Base-by-base conservation (phyloP, 2,329 filamentous ascomycete genomes). In the Aspergillus tubingensis region DNA sequence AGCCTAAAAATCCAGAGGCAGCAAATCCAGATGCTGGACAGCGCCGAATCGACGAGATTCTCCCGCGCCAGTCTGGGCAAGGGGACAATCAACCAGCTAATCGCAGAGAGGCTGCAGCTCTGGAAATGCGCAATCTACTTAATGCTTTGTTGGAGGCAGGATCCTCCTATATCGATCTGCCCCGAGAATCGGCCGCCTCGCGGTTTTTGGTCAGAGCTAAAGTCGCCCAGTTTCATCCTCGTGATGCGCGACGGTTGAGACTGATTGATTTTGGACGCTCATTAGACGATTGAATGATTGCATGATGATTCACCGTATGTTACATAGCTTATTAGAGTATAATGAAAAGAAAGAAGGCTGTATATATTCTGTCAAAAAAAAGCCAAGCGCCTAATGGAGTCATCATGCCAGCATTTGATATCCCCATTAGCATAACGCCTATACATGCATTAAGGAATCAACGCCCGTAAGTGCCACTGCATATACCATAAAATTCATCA, bases 211-310 rank as follows among this genome's bases (percentile, higher is more conserved):
- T 85, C 15, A 76, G 81, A 65, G 81, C 82, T 10, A 85, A 83
- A 68, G 79, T 85, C 58, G 83, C 83, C 13, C 82, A 85, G 61
- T 84, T 83, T 53, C 81, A 85, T 68, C 82, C 82, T 1, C 81
- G 79, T 60, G 82, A 85, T 72, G 83, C 83, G 15, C 74, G 75
- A 60, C 79, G 79, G 62, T 65, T 85, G 61, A 77, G 82, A 32
- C 68, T 85, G 64, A 80, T 85, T 62, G 82, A 85, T 68, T 84
- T 85, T 72, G 81, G 81, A 13, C 74, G 74, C 39, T 72, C 72
- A 7, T 59, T 77, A 23, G 67, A 68, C 47, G 68, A 68, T 59
- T 76, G 54, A 70, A 47, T 11, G 15, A 21, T n/a, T 19, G n/a
- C 21, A 11, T 4, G 10, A n/a, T 38, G n/a, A 25, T 8, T 25